Evolutionary conservation across 192 early-diverging fungal genomes (phyloP).

Genomic region (Coemansia interrupta): DNA sequence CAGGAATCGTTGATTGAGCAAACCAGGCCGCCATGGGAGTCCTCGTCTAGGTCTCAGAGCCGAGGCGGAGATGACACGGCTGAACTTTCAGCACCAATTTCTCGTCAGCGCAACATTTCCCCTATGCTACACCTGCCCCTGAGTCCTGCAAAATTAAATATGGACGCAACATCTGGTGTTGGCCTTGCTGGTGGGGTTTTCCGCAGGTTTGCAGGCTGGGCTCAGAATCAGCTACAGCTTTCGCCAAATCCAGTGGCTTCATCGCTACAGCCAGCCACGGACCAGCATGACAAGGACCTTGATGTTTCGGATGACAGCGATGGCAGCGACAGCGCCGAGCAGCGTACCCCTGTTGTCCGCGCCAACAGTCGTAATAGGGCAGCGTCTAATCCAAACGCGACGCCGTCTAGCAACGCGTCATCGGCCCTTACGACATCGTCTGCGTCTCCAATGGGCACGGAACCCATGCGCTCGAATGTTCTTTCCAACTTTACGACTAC

Average conservation of each 20-base stretch:
- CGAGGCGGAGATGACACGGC: neutral
- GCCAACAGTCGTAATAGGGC: neutral
- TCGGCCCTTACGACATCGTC: slow-evolving; percentile 32
- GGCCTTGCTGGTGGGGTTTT: slow-evolving; percentile 33
- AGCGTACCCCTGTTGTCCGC: neutral
- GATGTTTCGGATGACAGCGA: neutral
- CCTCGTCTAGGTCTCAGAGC: neutral
- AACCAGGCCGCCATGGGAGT: slow-evolving; percentile 9
- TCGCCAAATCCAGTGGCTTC: slow-evolving; percentile 15
- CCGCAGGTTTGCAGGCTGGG: slow-evolving; percentile 34
- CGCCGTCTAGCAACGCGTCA: slow-evolving; percentile 12
- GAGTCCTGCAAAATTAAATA: neutral
- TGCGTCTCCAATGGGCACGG: slow-evolving; percentile 31
- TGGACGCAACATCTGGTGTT: slow-evolving; percentile 1
- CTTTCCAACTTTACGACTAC: slow-evolving; percentile 28
- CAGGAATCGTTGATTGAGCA: neutral
- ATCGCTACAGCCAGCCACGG: neutral
- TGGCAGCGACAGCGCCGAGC: neutral
- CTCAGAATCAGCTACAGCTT: slow-evolving; percentile 17
- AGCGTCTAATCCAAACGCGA: neutral
- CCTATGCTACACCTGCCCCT: slow-evolving; percentile 9
- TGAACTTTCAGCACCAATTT: neutral
- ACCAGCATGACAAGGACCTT: slow-evolving; percentile 6
- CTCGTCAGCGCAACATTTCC: slow-evolving; percentile 7
- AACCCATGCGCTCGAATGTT: slow-evolving; percentile 41